phyloP scores from a whole-genome alignment of 1,139 yeast genomes.

The Sugiyamaella paludigena region DNA sequence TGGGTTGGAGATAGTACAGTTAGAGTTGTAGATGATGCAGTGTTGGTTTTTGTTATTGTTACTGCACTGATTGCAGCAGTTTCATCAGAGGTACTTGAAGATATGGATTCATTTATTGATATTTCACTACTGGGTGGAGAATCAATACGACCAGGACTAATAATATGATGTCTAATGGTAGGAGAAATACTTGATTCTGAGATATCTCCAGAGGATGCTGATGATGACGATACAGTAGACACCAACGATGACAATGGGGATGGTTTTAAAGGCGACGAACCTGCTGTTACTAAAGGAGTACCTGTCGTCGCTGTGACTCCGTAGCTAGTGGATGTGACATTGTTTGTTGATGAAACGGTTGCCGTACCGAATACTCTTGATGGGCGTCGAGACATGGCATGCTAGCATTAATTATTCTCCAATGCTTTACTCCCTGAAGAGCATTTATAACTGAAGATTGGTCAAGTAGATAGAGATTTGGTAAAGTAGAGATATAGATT shows the following conservation, averaged over 20 bases:
- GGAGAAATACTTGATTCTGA: no score
- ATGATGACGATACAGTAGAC: neutral
- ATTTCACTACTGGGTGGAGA: constrained; percentile 24
- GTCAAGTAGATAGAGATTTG: no score
- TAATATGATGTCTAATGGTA: no score
- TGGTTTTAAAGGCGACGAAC: constrained; percentile 9
- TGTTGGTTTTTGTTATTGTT: no score
- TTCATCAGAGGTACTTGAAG: constrained; percentile 22
- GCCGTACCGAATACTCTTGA: constrained; percentile 13
- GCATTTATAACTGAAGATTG: no score
- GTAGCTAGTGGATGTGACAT: neutral
- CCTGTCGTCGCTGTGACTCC: neutral
- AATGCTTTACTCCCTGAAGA: no score
- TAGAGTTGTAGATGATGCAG: no score
- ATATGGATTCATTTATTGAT: constrained; percentile 24
- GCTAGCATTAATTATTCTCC: constrained; percentile 1
- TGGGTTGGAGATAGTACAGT: no score
- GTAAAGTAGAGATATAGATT: no score
- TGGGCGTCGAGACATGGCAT: constrained; percentile 14
- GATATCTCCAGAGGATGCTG: no score
- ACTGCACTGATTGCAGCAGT: constrained; percentile 6
- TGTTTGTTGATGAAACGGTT: neutral
- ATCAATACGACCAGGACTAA: constrained; percentile 14
- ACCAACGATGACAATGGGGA: constrained; percentile 6
- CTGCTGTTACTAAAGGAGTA: no score